Percentiles rank a stretch among this genome's conserved stretches.
phyloP scores from a whole-genome alignment of 78 protist genomes.

The Blattamonas nauphoetae region DNA sequence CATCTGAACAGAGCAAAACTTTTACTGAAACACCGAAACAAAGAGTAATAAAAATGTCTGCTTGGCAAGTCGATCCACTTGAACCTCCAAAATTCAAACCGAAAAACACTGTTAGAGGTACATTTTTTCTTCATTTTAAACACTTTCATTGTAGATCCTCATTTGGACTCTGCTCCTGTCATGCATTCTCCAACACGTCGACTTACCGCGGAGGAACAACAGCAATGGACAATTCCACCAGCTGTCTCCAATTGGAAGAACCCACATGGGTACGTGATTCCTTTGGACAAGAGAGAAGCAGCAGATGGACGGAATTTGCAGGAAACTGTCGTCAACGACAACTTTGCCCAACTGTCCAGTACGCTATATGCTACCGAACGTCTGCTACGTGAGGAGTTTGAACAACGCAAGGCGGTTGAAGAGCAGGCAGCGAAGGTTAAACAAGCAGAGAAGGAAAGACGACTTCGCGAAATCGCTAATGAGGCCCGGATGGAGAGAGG shows the following conservation, averaged over 20 bases:
- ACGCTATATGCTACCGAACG: conserved; percentile 79
- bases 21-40: conserved; percentile 17
- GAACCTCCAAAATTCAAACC: conserved; percentile 80
- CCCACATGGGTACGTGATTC: conserved; percentile 83
- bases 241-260: conserved; percentile 93
- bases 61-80: conserved; percentile 74
- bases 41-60: conserved; percentile 69
- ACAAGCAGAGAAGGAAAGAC: conserved; percentile 58
- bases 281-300: conserved; percentile 90
- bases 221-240: conserved; percentile 91
- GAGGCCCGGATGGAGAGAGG: conserved; percentile 25
- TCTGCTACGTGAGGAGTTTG: conserved; percentile 65
- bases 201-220: conserved; percentile 53
- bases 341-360: conserved; percentile 81
- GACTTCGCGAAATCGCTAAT: conserved; percentile 40
- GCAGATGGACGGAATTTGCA: conserved; percentile 88
- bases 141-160: conserved; percentile 35
- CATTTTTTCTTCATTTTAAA: not conserved
- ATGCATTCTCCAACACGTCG: conserved; percentile 88
- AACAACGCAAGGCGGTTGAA: conserved; percentile 43
- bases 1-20: not conserved
- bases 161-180: conserved; percentile 88
- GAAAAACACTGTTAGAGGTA: conserved; percentile 27
- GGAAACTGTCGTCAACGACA: conserved; percentile 50
- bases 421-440: conserved; percentile 29